Conservation (phyloP, 306 rosid species). For the Urtica urens region DNA sequence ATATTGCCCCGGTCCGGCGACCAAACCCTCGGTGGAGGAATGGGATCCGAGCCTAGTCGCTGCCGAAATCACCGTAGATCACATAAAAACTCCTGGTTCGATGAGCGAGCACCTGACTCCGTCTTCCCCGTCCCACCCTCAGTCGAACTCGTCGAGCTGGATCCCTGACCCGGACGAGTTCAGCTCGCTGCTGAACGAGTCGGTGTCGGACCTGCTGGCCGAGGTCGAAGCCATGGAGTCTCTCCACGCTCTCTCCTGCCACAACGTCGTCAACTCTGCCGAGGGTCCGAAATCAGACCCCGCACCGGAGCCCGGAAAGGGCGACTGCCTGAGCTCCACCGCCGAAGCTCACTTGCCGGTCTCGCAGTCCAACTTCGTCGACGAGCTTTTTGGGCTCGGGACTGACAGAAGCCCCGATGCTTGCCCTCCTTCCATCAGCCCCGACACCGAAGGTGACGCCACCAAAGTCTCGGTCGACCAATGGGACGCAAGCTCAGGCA, state of each 20-base stretch:
- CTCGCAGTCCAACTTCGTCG: constrained; percentile 32
- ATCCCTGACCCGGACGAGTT: constrained; percentile 59
- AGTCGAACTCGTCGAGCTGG: constrained; percentile 53
- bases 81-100: constrained; percentile 30
- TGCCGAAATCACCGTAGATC: constrained; percentile 25
- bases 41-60: constrained; percentile 46
- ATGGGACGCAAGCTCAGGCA: constrained; percentile 40
- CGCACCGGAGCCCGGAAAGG: constrained; percentile 60
- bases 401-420: constrained; percentile 36
- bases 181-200: constrained; percentile 49
- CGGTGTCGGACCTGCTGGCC: constrained; percentile 94
- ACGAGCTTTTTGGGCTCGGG: constrained; percentile 34
- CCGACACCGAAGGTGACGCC: constrained; percentile 36
- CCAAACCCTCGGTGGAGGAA: constrained; percentile 42
- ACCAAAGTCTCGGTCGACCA: constrained; percentile 41
- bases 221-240: constrained; percentile 99
- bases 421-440: constrained; percentile 35
- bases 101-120: constrained; percentile 32
- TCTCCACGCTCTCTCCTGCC: constrained; percentile 68
- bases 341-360: constrained; percentile 50
- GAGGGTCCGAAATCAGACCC: constrained; percentile 68
- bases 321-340: constrained; percentile 72
- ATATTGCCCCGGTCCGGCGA: constrained; percentile 26
- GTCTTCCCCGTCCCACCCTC: constrained; percentile 44
- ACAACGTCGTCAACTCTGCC: constrained; percentile 47